A percentile compares a stretch with the other conserved stretches of the same genome.
Evolutionary conservation across 2,329 filamentous ascomycete genomes (phyloP).

Genomic region (Metarhizium anisopliae): DNA sequence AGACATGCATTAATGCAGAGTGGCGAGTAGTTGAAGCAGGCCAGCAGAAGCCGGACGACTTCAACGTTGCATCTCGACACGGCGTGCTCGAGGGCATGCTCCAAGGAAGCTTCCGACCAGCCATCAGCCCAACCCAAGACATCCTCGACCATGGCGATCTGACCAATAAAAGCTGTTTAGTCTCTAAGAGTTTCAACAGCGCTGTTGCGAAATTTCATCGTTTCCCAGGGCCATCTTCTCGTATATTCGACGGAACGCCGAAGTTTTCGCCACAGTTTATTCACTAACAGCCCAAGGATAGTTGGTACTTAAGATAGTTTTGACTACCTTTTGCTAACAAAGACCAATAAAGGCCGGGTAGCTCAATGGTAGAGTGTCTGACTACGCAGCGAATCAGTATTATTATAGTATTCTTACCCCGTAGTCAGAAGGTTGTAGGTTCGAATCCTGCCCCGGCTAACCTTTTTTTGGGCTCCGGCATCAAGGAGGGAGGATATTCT

Average conservation of each 20-base stretch:
- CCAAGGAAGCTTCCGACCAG: slow-evolving; percentile 6
- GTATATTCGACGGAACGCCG: slow-evolving; percentile 3
- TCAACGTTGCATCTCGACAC: slow-evolving; percentile 9
- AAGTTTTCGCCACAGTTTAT: neutral
- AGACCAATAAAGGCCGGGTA: too few relatives aligned
- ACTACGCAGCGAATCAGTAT: too few relatives aligned
- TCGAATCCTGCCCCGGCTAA: too few relatives aligned
- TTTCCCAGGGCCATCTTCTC: neutral
- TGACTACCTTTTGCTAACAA: too few relatives aligned
- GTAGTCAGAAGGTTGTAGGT: too few relatives aligned
- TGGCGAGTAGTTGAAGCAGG: slow-evolving; percentile 1
- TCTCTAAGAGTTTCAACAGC: slow-evolving; percentile 3
- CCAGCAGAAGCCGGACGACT: slow-evolving; percentile 6
- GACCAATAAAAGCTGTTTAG: slow-evolving; percentile 8
- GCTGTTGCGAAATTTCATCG: neutral
- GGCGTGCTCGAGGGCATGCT: slow-evolving; percentile 7
- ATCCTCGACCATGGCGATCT: slow-evolving; percentile 9
- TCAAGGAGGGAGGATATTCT: slow-evolving; percentile 9
- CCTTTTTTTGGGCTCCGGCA: neutral
- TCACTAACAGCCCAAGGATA: neutral
- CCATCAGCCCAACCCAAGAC: slow-evolving; percentile 11
- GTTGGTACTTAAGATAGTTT: too few relatives aligned
- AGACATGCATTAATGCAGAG: slow-evolving; percentile 4
- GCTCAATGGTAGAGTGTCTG: too few relatives aligned
- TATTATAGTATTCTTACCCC: too few relatives aligned